Evolutionary conservation across 495 filamentous ascomycete genomes (phyloP).

Genomic region (Extremus antarcticus): DNA sequence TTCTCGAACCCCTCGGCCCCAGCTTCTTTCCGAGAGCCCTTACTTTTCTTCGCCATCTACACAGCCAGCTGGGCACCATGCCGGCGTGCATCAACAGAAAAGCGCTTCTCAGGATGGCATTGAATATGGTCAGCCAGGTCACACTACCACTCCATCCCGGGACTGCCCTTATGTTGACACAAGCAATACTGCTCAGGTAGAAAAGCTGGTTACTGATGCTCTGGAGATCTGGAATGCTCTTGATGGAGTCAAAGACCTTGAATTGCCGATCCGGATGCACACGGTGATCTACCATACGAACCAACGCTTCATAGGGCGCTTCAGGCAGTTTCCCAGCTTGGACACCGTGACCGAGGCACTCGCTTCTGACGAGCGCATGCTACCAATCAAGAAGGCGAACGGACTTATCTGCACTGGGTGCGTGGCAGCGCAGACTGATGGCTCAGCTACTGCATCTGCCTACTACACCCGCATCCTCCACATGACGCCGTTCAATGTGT

Average conservation of each 20-base stretch:
- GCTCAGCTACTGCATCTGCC: slow-evolving; percentile 3
- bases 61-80: not conserved
- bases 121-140: not conserved
- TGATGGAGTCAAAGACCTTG: slow-evolving; percentile 50
- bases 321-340: slow-evolving; percentile 44
- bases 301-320: slow-evolving; percentile 42
- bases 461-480: slow-evolving; percentile 26
- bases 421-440: slow-evolving; percentile 18
- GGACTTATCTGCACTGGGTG: slow-evolving; percentile 56
- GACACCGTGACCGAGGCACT: slow-evolving; percentile 57
- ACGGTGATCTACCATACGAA: slow-evolving; percentile 52
- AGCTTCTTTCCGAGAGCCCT: slow-evolving; percentile 4
- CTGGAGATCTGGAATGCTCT: slow-evolving; percentile 53
- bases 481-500: slow-evolving; percentile 46
- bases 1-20: not conserved
- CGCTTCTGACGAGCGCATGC: slow-evolving; percentile 52
- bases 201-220: slow-evolving; percentile 40
- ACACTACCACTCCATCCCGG: not conserved
- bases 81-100: not conserved
- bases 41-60: slow-evolving; percentile 2
- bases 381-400: slow-evolving; percentile 53
- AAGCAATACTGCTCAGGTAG: not conserved
- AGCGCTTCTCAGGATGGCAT: not conserved
- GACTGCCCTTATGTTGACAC: not conserved
- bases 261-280: slow-evolving; percentile 49